Evolutionary conservation across 768 basidiomycete species (phyloP).

Genomic region (Dioszegia aurantiaca): DNA sequence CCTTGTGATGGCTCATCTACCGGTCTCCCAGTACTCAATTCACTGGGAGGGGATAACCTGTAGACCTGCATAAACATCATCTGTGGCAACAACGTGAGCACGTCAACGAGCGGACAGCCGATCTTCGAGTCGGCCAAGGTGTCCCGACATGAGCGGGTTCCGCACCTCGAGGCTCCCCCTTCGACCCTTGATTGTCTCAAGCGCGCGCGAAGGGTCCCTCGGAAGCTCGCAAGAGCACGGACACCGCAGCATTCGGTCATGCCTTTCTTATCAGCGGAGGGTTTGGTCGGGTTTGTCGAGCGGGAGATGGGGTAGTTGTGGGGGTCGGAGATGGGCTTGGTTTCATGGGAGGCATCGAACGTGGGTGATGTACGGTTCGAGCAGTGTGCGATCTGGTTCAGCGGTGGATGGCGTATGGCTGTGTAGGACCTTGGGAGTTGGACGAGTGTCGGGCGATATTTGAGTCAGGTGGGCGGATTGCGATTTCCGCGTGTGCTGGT

Average conservation of each 20-base stretch:
- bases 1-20: not conserved
- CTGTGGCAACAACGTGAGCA: not conserved
- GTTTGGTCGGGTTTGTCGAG: conserved; percentile 13
- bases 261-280: conserved; percentile 9
- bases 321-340: not conserved
- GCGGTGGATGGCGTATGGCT: not conserved
- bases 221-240: conserved; percentile 8
- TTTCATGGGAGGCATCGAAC: not conserved
- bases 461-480: not conserved
- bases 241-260: conserved; percentile 10
- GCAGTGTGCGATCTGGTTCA: not conserved
- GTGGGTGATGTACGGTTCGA: not conserved
- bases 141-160: conserved; percentile 11
- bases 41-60: conserved; percentile 1
- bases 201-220: conserved; percentile 11
- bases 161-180: conserved; percentile 15
- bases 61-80: conserved; percentile 1
- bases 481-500: not conserved
- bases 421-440: conserved; percentile 1
- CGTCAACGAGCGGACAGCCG: conserved; percentile 1
- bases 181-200: conserved; percentile 6
- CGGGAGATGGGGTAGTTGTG: not conserved
- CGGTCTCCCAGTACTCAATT: not conserved
- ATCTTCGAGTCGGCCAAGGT: conserved; percentile 4
- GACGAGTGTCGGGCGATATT: no score